A percentile compares a stretch with the other conserved stretches of the same genome.
These are phyloP conservation scores for Pestalotiopsis sp. DNA, from an alignment of 2,329 filamentous ascomycete genomes.

Conservation along the genomic window DNA sequence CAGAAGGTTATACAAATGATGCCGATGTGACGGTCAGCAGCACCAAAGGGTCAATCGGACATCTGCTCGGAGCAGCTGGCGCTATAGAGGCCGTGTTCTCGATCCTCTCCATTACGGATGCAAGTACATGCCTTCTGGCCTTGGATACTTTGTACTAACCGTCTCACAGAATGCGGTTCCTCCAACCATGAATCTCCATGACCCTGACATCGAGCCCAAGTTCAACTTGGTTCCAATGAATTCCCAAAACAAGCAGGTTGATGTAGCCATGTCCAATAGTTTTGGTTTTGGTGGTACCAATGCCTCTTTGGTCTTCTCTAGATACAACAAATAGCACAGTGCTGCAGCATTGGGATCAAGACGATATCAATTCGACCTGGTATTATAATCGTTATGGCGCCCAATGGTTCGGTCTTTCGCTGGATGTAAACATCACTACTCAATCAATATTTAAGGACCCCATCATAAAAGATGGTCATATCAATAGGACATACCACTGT, in stretches of 20 bases:
- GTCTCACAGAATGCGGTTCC: conserved; percentile 70
- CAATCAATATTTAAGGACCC: too few species aligned
- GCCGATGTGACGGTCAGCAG: conserved; percentile 81
- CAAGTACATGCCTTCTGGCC: conserved; percentile 45
- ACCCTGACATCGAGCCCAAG: conserved; percentile 65
- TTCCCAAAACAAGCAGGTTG: conserved; percentile 71
- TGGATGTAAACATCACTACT: too few species aligned
- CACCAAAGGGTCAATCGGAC: conserved; percentile 91
- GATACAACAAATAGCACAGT: conserved; percentile 19
- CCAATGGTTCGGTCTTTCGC: not conserved
- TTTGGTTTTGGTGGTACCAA: conserved; percentile 99
- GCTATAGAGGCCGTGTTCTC: conserved; percentile 89
- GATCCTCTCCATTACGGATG: conserved; percentile 77
- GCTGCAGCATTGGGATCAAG: not conserved
- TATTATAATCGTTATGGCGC: not conserved
- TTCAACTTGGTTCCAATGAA: conserved; percentile 84
- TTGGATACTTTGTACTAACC: conserved; percentile 14
- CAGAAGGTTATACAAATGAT: conserved; percentile 64
- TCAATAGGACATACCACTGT: too few species aligned
- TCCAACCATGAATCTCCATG: conserved; percentile 81
- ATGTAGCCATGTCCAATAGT: conserved; percentile 86
- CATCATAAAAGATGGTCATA: too few species aligned
- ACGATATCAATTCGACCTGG: not conserved
- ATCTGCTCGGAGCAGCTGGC: conserved; percentile 88
- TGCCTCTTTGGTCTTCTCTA: conserved; percentile 80